Percentiles rank a stretch among this genome's conserved stretches.
These are phyloP conservation scores for Mycosarcoma maydis DNA, from an alignment of 1,284 basidiomycete species.

Conservation along the genomic window DNA sequence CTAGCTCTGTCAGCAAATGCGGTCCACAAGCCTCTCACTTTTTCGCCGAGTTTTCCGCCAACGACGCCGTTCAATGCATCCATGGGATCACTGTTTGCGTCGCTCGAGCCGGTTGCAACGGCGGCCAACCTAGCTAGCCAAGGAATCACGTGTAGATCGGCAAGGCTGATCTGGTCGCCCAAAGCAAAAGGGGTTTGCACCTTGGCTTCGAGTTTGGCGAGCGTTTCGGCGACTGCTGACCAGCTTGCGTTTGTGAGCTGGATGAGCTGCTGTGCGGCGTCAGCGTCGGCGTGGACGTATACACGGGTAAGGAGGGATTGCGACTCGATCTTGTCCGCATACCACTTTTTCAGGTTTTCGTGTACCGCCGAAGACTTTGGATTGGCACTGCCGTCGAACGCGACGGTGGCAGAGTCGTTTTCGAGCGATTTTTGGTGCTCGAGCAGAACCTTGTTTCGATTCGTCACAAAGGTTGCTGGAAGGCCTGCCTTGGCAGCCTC, in stretches of 20 bases:
- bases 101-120: conserved; percentile 5
- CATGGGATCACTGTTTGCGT: neutral
- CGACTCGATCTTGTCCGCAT: conserved; percentile 68
- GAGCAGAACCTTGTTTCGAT: conserved; percentile 70
- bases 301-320: conserved; percentile 67
- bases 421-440: conserved; percentile 71
- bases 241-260: conserved; percentile 68
- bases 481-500: conserved; percentile 52
- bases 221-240: conserved; percentile 70
- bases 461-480: conserved; percentile 69
- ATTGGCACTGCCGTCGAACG: conserved; percentile 70
- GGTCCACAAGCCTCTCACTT: conserved; percentile 29
- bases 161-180: conserved; percentile 79
- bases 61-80: neutral
- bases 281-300: conserved; percentile 55
- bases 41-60: conserved; percentile 17
- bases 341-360: conserved; percentile 63
- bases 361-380: conserved; percentile 38
- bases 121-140: conserved; percentile 74
- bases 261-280: conserved; percentile 62
- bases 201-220: conserved; percentile 72
- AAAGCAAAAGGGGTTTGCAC: conserved; percentile 78
- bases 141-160: conserved; percentile 80
- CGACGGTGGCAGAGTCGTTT: conserved; percentile 69
- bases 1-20: conserved; percentile 25